phyloP scores from a whole-genome alignment of 805 yeast genomes.

The Yamadazyma sp. region DNA sequence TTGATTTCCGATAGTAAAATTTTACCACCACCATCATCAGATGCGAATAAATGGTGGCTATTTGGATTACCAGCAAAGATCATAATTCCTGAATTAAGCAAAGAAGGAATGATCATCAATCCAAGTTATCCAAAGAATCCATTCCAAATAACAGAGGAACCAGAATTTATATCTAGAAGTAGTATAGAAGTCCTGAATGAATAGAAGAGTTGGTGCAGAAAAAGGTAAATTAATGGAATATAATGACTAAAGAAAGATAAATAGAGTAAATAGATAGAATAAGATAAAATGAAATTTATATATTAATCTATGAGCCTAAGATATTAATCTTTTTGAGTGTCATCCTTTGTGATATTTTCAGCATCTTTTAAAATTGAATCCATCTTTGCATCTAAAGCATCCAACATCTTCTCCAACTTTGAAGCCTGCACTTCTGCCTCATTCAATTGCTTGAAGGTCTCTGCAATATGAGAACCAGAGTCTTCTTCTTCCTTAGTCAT shows the following conservation, averaged over 20 bases:
- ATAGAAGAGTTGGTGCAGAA: no score
- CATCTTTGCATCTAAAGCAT: slow-evolving; percentile 61
- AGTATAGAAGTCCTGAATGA: no score
- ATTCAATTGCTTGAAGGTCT: slow-evolving; percentile 56
- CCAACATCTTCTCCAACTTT: slow-evolving; percentile 61
- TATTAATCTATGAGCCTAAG: no score
- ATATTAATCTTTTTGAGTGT: no score
- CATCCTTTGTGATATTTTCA: slow-evolving; percentile 21
- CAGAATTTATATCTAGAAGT: slow-evolving; percentile 43
- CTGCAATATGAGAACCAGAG: slow-evolving; percentile 31
- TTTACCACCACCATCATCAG: slow-evolving; percentile 89
- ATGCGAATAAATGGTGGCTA: slow-evolving; percentile 87
- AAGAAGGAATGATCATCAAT: slow-evolving; percentile 49
- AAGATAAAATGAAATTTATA: no score
- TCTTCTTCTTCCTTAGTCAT: slow-evolving; percentile 11
- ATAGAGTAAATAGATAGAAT: no score
- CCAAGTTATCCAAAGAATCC: slow-evolving; percentile 75
- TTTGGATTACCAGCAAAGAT: slow-evolving; percentile 73
- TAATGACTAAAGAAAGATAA: no score
- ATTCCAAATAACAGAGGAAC: slow-evolving; percentile 50
- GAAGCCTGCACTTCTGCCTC: slow-evolving; percentile 69
- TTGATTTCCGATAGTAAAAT: slow-evolving; percentile 31
- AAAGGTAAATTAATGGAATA: no score
- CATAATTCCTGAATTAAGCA: slow-evolving; percentile 43
- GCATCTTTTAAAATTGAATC: slow-evolving; percentile 54